phyloP scores from a whole-genome alignment of 2,329 filamentous ascomycete genomes.

The Incumbomyces lentus region DNA sequence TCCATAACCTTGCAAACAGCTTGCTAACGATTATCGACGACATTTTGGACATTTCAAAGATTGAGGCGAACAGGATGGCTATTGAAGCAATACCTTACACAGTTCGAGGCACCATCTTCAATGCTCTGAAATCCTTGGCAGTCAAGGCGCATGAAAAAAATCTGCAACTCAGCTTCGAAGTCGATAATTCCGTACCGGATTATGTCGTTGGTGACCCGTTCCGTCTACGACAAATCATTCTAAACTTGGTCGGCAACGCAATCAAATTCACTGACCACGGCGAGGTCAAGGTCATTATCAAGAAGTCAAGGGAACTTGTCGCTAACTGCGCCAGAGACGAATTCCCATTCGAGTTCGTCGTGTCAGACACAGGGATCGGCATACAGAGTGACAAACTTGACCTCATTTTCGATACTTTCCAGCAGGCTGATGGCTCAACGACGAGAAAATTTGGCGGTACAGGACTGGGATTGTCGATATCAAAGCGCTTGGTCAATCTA shows the following conservation, averaged over 20 bases:
- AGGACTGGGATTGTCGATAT: constrained; percentile 86
- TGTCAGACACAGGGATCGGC: constrained; percentile 92
- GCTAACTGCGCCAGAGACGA: constrained; percentile 56
- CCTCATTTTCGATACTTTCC: constrained; percentile 97
- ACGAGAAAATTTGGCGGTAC: constrained; percentile 94
- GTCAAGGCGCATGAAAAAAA: constrained; percentile 96
- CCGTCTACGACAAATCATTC: constrained; percentile 88
- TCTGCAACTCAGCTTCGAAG: constrained; percentile 82
- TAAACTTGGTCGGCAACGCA: constrained; percentile 94
- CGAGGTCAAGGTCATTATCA: constrained; percentile 89
- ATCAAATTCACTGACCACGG: constrained; percentile 99
- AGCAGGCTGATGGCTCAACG: constrained; percentile 94
- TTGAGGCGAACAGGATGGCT: constrained; percentile 95
- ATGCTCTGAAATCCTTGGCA: constrained; percentile 90
- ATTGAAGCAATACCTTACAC: constrained; percentile 98
- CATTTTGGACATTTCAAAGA: constrained; percentile 59
- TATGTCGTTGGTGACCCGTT: constrained; percentile 95
- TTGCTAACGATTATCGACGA: constrained; percentile 91
- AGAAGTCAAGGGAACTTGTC: constrained; percentile 48
- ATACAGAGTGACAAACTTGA: constrained; percentile 93
- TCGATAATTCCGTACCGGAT: constrained; percentile 86
- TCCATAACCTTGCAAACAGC: constrained; percentile 93
- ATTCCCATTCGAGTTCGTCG: constrained; percentile 90
- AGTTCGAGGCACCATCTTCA: constrained; percentile 87
- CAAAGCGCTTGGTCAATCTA: constrained; percentile 83